A percentile compares a stretch with the other conserved stretches of the same genome.
Conservation (phyloP, 495 filamentous ascomycete genomes). For the Penicillium paxilli region DNA sequence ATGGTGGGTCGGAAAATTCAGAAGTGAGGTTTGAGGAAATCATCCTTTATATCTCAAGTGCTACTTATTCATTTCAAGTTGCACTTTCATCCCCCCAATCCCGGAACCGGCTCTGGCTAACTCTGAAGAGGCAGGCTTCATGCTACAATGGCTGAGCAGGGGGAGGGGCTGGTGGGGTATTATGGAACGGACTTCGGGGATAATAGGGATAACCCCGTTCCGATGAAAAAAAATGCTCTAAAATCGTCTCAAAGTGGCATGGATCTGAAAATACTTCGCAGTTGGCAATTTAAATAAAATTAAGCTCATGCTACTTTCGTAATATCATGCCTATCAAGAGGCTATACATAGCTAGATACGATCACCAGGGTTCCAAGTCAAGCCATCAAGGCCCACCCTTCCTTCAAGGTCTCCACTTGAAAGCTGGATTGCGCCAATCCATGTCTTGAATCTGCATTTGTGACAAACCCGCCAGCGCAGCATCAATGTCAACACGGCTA, state of each 20-base stretch:
- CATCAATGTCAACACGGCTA: conserved; percentile 51
- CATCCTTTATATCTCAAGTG: too few species aligned
- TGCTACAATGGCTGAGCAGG: too few species aligned
- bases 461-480: conserved; percentile 55
- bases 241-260: neutral
- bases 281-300: neutral
- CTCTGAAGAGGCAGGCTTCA: too few species aligned
- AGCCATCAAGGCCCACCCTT: too few species aligned
- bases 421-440: conserved; percentile 74
- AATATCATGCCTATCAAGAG: neutral
- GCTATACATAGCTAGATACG: neutral
- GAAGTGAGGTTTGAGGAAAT: neutral
- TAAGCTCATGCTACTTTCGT: neutral
- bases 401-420: conserved; percentile 53
- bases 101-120: too few species aligned
- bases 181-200: neutral
- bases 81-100: too few species aligned
- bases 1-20: neutral
- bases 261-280: neutral
- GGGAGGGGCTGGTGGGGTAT: neutral
- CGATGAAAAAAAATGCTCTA: too few species aligned
- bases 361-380: neutral
- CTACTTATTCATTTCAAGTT: too few species aligned
- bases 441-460: conserved; percentile 61
- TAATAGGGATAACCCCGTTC: neutral